Evolutionary conservation across 2,329 filamentous ascomycete species (phyloP), one percentile per base, ranked within the genome.

Genomic region (Phaeosphaeria sp.): DNA sequence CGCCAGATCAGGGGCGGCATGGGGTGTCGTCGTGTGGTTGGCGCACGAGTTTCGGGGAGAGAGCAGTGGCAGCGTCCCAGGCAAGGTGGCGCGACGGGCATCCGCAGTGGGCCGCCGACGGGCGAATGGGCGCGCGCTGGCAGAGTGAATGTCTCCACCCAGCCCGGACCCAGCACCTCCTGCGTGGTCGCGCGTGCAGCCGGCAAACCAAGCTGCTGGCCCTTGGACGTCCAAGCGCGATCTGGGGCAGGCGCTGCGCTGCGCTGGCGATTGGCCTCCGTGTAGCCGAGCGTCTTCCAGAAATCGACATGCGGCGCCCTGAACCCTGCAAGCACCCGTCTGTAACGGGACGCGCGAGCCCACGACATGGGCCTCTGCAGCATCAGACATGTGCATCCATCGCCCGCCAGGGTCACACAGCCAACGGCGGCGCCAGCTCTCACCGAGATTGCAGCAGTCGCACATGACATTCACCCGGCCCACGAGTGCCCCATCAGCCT

Each of bases 371-470:
- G 52, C 42, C 59, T 51, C 53, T 60, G 56, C 69, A 68, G 66
- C 59, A 69, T 67, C 65, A 65, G 62, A 68, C 52, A 58, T 62
- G 55, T 66, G 64, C 65, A 62, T 58, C 60, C 65, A 62, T 58
- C 62, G 54, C 58, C 51, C 46, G 53, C 60, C 52, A 55, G 52
- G 61, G 67, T 68, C 63, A 64, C 63, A 69, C 69, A 63, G 58
- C 64, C 71, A 75, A 74, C 70, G 66, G 71, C 66, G 64, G 59
- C 60, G 57, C 60, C 22, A 36, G 30, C 30, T 11, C 46, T 58
- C 46, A 65, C 71, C 65, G 72, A 74, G 63, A 74, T 74, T 75
- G 71, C 70, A 64, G 64, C 71, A 70, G 69, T 69, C 67, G 67
- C 55, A 56, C 53, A 53, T 52, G 18, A 58, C 63, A 62, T 66